Base-by-base conservation (phyloP, 805 yeast species). In the Cyberlindnera mississippiensis region DNA sequence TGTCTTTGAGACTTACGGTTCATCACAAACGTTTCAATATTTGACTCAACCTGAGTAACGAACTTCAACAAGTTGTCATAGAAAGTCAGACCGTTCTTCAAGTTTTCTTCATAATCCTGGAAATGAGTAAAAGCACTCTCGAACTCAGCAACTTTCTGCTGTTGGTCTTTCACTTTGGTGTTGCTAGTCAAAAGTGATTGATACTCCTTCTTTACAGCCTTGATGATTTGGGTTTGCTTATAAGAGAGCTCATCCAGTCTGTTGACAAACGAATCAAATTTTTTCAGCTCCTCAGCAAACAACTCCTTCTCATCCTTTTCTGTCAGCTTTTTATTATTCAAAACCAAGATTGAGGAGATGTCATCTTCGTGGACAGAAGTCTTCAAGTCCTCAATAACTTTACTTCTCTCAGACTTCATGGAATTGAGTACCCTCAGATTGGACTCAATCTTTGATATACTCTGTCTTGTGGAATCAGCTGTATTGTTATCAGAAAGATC, bases 321-420 rank as follows among this genome's bases (percentile, higher is more conserved):
- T 5, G 78, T 46, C 14, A 49, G 16, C 29, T 72, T 73, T 33
- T 75, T 72, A 35, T 44, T 49, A 57, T 85, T 82, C 49, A 82
- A 67, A 8, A 91, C 75, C 26, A 91, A 68, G 11, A 82, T 68
- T 40, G 82, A 80, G 0, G 96, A 82, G 37, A 89, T 87, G 57
- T 91, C 97, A 63, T 91, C 98, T 12, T 73, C 70, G 53, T 82
- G 93, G 27, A 85, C 80, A 36, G 75, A 75, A 6, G 68, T 72
- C 56, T 88, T 88, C 54, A 91, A 69, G 37, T 80, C 86, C 2
- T 71, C 71, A 28, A 85, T 67, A 2, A 82, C 71, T 29, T 77
- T 69, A 6, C 67, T 60, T 35, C 95, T 77, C 58, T 85, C 93
- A 26, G 73, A 67, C 52, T 79, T 79, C 44, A 88, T 58, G 33